A percentile compares a stretch with the other conserved stretches of the same genome.
phyloP scores from a whole-genome alignment of 768 basidiomycete genomes.

The Trichaptum fuscoviolaceum region DNA sequence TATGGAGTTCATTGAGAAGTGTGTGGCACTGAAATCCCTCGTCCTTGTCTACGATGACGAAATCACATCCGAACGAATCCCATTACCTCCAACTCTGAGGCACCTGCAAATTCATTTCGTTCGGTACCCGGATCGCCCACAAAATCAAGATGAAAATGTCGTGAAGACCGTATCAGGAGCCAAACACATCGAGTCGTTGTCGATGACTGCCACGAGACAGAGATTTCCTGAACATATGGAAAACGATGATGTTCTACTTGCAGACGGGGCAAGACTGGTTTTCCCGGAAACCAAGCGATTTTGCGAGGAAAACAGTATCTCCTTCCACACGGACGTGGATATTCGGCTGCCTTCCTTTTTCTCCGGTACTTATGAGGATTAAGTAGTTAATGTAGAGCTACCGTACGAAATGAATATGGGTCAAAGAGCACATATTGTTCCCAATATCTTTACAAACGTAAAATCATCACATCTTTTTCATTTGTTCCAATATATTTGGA shows the following conservation, averaged over 20 bases:
- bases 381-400: neutral
- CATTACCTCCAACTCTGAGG: neutral
- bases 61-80: neutral
- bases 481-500: too few relatives aligned
- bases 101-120: neutral
- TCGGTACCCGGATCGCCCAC: neutral
- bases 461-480: too few relatives aligned
- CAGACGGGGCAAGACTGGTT: neutral
- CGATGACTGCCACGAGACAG: neutral
- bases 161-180: neutral
- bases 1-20: neutral
- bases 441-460: too few relatives aligned
- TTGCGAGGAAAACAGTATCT: neutral
- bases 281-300: neutral
- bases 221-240: neutral
- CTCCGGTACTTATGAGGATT: neutral
- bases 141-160: neutral
- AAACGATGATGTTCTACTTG: neutral
- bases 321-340: neutral
- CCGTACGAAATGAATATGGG: too few relatives aligned
- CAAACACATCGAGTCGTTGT: neutral
- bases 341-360: neutral
- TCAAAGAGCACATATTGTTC: too few relatives aligned
- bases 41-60: neutral
- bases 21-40: neutral